Percentiles rank a stretch among this genome's conserved stretches.
Conservation (phyloP, 257 asterid genomes). For the Primulina eburnea region DNA sequence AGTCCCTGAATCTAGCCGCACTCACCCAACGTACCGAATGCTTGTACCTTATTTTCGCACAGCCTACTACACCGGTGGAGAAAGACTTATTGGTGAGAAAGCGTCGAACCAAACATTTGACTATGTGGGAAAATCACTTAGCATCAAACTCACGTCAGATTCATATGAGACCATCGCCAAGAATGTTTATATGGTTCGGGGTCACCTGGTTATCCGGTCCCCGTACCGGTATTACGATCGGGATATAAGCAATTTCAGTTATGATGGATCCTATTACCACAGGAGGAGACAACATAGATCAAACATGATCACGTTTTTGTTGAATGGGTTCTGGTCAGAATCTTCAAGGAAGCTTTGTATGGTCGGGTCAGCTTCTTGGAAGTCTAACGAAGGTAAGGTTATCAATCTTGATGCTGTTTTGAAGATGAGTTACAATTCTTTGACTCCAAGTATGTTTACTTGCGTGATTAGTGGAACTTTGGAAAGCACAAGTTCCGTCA, state of each 20-base stretch:
- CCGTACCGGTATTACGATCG: background rate
- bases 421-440: conserved; percentile 32
- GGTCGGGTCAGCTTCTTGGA: conserved; percentile 46
- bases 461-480: conserved; percentile 45
- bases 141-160: conserved; percentile 23
- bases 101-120: conserved; percentile 1
- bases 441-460: conserved; percentile 32
- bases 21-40: background rate
- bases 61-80: conserved; percentile 32
- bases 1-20: conserved; percentile 33
- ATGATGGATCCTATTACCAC: conserved; percentile 27
- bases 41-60: background rate
- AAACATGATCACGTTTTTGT: conserved; percentile 25
- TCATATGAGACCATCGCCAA: conserved; percentile 28
- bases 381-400: conserved; percentile 22
- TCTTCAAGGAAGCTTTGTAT: conserved; percentile 52
- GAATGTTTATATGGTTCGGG: conserved; percentile 44
- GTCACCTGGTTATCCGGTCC: conserved; percentile 27
- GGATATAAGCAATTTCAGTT: background rate
- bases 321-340: conserved; percentile 59
- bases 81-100: conserved; percentile 13
- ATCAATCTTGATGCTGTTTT: conserved; percentile 43
- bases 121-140: conserved; percentile 12
- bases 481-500: conserved; percentile 30
- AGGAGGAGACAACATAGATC: background rate